Base-by-base conservation (phyloP, 177 flowering plant species). In the Vitis hybrid region DNA sequence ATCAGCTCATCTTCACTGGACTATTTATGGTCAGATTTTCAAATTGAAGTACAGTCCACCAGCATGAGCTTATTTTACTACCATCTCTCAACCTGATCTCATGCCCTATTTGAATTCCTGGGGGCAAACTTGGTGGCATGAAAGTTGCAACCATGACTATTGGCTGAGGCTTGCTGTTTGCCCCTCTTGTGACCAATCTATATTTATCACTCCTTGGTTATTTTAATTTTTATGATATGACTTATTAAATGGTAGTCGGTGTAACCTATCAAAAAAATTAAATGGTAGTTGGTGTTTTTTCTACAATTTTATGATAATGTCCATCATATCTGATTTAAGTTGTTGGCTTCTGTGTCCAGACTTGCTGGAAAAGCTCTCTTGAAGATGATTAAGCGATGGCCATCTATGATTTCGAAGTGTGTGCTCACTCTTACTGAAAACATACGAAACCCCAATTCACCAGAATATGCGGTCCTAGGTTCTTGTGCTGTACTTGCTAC, bases 321-420 rank as follows among this genome's bases (percentile, higher is more conserved):
- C 68, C 56, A 34, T 45, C 26, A 4, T 34, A 55, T 73, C 72
- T 73, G 67, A 78, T 72, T 56, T 56, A 7, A 56, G 50, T 18
- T 56, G 52, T 73, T 65, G 57, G 19, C 68, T 70, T 75, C 62
- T 34, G 56, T 76, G 52, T 48, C 9, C 86, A 95, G 99, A 57
- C 85, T 83, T 81, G 99, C 99, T 70, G 99, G 97, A 62, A 91
- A 86, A 79, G 80, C 91, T 76, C 91, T 95, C 68, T 68, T 89
- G 64, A 95, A 91, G 87, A 84, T 90, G 82, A 77, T 95, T 39
- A 95, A 90, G 80, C 89, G 97, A 67, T 93, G 95, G 90, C 97
- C 99, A 56, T 80, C 81, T 32, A 75, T 85, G 87, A 86, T 91
- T 65, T 86, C 93, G 45, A 91, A 92, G 60, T 91, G 94, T 74